Base-by-base conservation (phyloP, 306 rosid genomes). In the Abrus pulchellus region DNA sequence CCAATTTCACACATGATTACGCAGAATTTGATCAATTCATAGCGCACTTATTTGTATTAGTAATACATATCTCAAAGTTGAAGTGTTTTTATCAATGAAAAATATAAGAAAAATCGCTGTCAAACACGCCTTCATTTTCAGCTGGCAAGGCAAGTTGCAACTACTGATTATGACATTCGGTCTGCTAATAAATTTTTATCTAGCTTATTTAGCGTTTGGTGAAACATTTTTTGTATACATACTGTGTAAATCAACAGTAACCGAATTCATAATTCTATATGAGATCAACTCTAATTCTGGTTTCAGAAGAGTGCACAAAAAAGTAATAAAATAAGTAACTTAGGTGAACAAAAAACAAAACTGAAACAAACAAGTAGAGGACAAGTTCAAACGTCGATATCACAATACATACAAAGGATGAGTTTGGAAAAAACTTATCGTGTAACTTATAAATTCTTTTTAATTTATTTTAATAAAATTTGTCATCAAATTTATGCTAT, bases 131-230 rank as follows among this genome's bases (percentile, higher is more conserved):
- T 36, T 70, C 41, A 28, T 47, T 38, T 68, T 47, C 53, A 27
- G 47, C 68, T 34, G 38, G 65, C 78, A 34, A 30, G 41, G 69
- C 69, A 55, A 71, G 32, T 38, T 60, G 50, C 36, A 54, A 38
- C 56, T 44, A 78, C 40, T 27, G 65, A 71, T 71, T 48, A 61
- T 38, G 78, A 61, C 53, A 57, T 68, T 49, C 63, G 13, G 44
- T 38, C 14, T 68, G 43, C 45, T 8, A 10, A 5, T 9, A 48
- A 20, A 50, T 50, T 50, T 33, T 49, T 50, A 43, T 8, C 33
- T 60, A 4, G 33, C 8, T 10, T 11, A 28, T 50, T 48, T 71
- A 50, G 9, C 49, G 5, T 50, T 34, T 29, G 32, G 44, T 27
- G 34, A 12, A 47, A 78, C 69, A 1, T 68, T 63, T 29, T 75